These are phyloP conservation scores for Candida caryicola DNA, from an alignment of 805 yeast genomes.

Conservation along the genomic window DNA sequence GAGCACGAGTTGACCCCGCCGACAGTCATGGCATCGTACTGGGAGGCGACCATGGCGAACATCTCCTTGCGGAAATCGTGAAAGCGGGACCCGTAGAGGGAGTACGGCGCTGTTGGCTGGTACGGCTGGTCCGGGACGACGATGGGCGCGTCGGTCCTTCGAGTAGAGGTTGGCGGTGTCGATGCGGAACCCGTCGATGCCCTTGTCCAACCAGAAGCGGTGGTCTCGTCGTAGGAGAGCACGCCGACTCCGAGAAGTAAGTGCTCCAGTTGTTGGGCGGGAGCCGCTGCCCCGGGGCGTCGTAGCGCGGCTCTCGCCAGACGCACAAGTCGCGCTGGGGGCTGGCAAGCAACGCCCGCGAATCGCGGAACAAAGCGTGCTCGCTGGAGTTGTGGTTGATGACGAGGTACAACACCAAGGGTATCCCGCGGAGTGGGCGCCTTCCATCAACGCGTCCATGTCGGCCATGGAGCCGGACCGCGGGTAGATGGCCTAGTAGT, in stretches of 20 bases:
- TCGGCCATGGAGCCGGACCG: conserved; percentile 54
- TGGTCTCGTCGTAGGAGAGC: conserved; percentile 53
- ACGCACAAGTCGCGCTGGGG: conserved; percentile 61
- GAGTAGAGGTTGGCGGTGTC: conserved; percentile 54
- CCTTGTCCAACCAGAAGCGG: conserved; percentile 55
- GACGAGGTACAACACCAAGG: conserved; percentile 52
- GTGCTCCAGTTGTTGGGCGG: conserved; percentile 60
- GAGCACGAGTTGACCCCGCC: conserved; percentile 51
- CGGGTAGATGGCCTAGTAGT: conserved; percentile 51
- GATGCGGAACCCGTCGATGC: conserved; percentile 58
- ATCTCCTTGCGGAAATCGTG: conserved; percentile 58
- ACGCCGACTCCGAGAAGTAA: conserved; percentile 51
- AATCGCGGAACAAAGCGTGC: conserved; percentile 58
- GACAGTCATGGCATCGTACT: conserved; percentile 53
- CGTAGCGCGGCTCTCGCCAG: conserved; percentile 51
- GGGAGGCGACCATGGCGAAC: conserved; percentile 38
- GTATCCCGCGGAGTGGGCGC: conserved; percentile 48
- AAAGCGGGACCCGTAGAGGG: conserved; percentile 50
- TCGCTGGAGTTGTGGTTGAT: conserved; percentile 56
- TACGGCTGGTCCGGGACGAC: conserved; percentile 35
- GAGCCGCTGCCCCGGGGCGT: conserved; percentile 45
- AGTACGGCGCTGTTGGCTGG: conserved; percentile 35
- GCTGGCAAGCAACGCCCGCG: conserved; percentile 46
- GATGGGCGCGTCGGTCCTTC: conserved; percentile 39
- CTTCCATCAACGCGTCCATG: conserved; percentile 47